Evolutionary conservation across 208 protist genomes (phyloP).

Genomic region (Endotrypanum monterogeii): DNA sequence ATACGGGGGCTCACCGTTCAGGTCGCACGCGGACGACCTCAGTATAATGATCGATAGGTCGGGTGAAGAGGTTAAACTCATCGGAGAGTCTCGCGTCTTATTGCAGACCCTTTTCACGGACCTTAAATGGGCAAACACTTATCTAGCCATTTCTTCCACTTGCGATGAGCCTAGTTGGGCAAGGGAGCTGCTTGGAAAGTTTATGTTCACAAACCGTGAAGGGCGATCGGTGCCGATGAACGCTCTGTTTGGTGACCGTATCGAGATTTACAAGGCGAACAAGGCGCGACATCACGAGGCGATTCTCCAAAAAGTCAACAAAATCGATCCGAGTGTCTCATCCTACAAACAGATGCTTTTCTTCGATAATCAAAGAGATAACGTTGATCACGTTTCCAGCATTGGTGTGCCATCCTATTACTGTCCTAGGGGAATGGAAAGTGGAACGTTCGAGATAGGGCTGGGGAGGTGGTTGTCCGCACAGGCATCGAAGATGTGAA

Average conservation of each 20-base stretch:
- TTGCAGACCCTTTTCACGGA: conserved; percentile 57
- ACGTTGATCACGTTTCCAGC: conserved; percentile 67
- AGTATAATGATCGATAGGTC: conserved; percentile 59
- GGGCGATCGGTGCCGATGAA: conserved; percentile 57
- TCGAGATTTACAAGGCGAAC: conserved; percentile 78
- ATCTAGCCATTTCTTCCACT: conserved; percentile 80
- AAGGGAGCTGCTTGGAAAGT: conserved; percentile 68
- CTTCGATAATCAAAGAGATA: conserved; percentile 91
- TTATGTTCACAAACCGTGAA: conserved; percentile 42
- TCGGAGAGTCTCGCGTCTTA: conserved; percentile 78
- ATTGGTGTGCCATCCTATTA: conserved; percentile 82
- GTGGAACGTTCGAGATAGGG: conserved; percentile 65
- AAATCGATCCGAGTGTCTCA: conserved; percentile 39
- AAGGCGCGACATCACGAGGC: conserved; percentile 73
- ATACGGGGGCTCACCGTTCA: conserved; percentile 80
- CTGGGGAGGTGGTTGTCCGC: conserved; percentile 61
- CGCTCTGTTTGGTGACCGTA: conserved; percentile 67
- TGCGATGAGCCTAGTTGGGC: conserved; percentile 90
- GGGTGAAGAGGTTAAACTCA: conserved; percentile 62
- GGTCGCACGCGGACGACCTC: conserved; percentile 33
- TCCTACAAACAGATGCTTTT: conserved; percentile 87
- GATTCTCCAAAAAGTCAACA: conserved; percentile 51
- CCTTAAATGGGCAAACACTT: conserved; percentile 54
- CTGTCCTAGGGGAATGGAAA: conserved; percentile 75
- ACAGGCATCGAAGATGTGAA: conserved; percentile 24